Base-by-base conservation (phyloP, 331 rosid species). In the Rhamnella rubrinervis region DNA sequence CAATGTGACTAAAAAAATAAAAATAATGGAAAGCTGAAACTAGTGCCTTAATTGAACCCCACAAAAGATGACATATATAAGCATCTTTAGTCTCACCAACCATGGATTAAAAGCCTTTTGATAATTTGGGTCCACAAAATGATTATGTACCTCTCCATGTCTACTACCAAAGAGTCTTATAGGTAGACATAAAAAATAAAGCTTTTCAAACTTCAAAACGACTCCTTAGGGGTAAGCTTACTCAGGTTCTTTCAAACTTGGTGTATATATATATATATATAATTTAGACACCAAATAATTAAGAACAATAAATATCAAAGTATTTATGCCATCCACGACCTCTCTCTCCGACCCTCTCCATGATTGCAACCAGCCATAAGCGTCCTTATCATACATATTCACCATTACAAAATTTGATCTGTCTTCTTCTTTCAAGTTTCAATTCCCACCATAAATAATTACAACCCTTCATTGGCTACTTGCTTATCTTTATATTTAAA, bases 281-380 rank as follows among this genome's bases (percentile, higher is more conserved):
- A 64, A 59, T 55, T 23, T 20, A 18, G 35, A 50, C 51, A 55
- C 58, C 76, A 71, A 63, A 55, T 37, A 68, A 0, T 23, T 23
- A 23, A 23, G 23, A 23, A 77, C 73, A 78, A 80, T 80, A 65
- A 37, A 50, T 23, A 61, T 39, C 44, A 39, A 39, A 39, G 9
- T 39, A 39, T 41, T 75, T 17, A 70, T 84, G 87, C 71, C 59
- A 38, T 72, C 78, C 96, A 85, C 87, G 90, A 83, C 83, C 79
- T 55, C 61, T 51, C 0, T 25, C 31, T 26, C 31, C 4, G 31
- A 5, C 6, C 47, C 44, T 40, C 77, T 82, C 72, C 50, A 82
- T 79, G 80, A 87, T 85, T 76, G 75, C 80, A 81, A 52, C 80
- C 83, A 86, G 75, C 93, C 93, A 88, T 81, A 85, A 81, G 88